Percentiles rank a stretch among this genome's conserved stretches.
Evolutionary conservation across 2,329 filamentous ascomycete genomes (phyloP).

Genomic region (Alternaria arbusti): DNA sequence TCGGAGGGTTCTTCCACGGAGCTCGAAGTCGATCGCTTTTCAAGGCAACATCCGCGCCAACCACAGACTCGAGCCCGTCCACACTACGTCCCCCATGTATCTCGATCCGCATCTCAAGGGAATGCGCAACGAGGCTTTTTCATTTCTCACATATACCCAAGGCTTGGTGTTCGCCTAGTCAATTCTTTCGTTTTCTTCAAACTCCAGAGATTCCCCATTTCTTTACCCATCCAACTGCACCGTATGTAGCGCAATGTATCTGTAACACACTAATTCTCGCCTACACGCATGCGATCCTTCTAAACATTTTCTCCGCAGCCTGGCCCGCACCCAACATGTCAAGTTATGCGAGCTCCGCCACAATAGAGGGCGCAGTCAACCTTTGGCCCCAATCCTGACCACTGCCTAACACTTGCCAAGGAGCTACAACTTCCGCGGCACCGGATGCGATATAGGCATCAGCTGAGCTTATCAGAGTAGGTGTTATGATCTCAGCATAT

Average conservation of each 20-base stretch:
- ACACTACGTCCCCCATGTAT: background rate
- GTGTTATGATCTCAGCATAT: background rate
- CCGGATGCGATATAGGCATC: slow-evolving; percentile 18
- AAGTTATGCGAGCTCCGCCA: slow-evolving; percentile 17
- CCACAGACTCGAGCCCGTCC: background rate
- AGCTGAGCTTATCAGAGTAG: slow-evolving; percentile 15
- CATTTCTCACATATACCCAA: background rate
- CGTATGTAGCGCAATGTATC: slow-evolving; percentile 11
- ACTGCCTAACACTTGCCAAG: slow-evolving; percentile 15
- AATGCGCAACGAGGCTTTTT: background rate
- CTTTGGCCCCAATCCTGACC: slow-evolving; percentile 10
- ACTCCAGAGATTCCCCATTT: slow-evolving; percentile 11
- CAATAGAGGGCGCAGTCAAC: slow-evolving; percentile 13
- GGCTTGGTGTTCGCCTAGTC: slow-evolving; percentile 1
- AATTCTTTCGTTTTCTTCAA: background rate
- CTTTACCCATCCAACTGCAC: background rate
- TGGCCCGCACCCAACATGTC: background rate
- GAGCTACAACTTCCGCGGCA: slow-evolving; percentile 8
- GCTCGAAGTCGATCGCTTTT: background rate
- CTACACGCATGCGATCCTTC: background rate
- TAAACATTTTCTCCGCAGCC: background rate
- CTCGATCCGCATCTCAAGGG: background rate
- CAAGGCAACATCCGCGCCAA: background rate
- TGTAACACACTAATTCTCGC: slow-evolving; percentile 4
- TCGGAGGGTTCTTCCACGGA: slow-evolving; percentile 8